Evolutionary conservation across 164 flowering plant genomes (phyloP).

Genomic region (grape (Vitis vinifera)): ASM3070453v1 NC_081821.1:2414001-2414500

Average conservation of each 20-base stretch:
- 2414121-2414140: no score
- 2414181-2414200: neutral
- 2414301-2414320: slow-evolving; percentile 37
- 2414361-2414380: slow-evolving; percentile 72
- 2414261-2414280: slow-evolving; percentile 49
- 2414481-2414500: no score
- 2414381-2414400: slow-evolving; percentile 51
- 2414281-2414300: slow-evolving; percentile 43
- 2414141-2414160: neutral
- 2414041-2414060: no score
- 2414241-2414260: slow-evolving; percentile 32
- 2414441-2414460: neutral
- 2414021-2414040: no score
- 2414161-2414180: neutral
- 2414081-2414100: no score
- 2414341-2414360: slow-evolving; percentile 42
- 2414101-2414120: no score
- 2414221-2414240: slow-evolving; percentile 33
- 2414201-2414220: neutral
- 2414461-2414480: no score
- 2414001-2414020: no score
- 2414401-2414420: slow-evolving; percentile 38
- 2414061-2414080: no score
- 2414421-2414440: slow-evolving; percentile 52
- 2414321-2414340: slow-evolving; percentile 65